Evolutionary conservation across 2,329 filamentous ascomycete genomes (phyloP).

Genomic region (Claviceps pusilla): DNA sequence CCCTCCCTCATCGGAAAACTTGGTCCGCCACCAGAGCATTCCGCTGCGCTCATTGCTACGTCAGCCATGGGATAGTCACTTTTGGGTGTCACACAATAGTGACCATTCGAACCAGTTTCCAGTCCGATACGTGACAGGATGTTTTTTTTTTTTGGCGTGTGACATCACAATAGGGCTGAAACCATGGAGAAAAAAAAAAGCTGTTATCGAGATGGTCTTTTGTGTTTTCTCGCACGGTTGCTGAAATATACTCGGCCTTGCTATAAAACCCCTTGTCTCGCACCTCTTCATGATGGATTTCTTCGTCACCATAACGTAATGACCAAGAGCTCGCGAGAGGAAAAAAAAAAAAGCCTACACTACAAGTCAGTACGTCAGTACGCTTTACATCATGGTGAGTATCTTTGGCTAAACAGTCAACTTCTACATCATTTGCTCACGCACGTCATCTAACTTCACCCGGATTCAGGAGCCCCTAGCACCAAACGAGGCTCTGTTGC

Average conservation of each 20-base stretch:
- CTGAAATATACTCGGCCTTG: not conserved
- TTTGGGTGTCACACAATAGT: not conserved
- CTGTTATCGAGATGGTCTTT: too few species aligned
- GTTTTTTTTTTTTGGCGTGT: not conserved
- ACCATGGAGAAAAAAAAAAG: not conserved
- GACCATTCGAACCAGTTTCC: not conserved
- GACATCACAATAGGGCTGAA: not conserved
- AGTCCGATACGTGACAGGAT: not conserved
- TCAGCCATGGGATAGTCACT: constrained; percentile 1
- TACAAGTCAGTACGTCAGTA: not conserved
- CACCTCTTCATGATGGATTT: not conserved
- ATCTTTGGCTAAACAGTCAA: not conserved
- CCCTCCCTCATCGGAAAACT: not conserved
- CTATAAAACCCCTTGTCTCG: not conserved
- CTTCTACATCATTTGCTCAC: not conserved
- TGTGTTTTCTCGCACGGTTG: not conserved
- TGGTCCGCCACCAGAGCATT: not conserved
- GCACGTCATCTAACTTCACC: not conserved
- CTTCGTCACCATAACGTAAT: not conserved
- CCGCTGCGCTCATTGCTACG: constrained; percentile 1
- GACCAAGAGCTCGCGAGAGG: not conserved
- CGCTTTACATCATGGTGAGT: not conserved
- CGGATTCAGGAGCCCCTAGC: not conserved
- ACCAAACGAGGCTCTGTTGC: constrained; percentile 2
- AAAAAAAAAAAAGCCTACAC: not conserved